Evolutionary conservation across 2,329 filamentous ascomycete species (phyloP).

Genomic region (Fulvia fulva): DNA sequence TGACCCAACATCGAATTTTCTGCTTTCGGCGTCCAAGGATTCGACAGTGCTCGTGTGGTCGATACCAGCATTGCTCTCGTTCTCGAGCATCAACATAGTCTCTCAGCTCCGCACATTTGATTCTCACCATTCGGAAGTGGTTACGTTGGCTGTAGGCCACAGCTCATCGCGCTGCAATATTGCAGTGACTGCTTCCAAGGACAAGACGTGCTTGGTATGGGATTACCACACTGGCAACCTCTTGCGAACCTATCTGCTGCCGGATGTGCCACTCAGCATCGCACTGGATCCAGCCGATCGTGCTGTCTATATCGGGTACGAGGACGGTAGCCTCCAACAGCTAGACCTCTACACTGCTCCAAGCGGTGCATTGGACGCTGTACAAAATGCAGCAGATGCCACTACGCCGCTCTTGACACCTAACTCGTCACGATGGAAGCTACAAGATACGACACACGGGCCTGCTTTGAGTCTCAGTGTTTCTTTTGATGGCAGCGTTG

Average conservation of each 20-base stretch:
- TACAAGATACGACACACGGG: slow-evolving; percentile 53
- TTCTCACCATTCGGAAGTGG: slow-evolving; percentile 72
- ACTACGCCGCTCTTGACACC: slow-evolving; percentile 39
- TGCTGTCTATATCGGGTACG: slow-evolving; percentile 74
- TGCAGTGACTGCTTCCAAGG: slow-evolving; percentile 76
- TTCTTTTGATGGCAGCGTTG: slow-evolving; percentile 74
- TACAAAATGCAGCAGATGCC: slow-evolving; percentile 20
- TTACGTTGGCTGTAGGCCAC: slow-evolving; percentile 58
- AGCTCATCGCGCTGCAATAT: slow-evolving; percentile 72
- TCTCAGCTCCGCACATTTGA: slow-evolving; percentile 75
- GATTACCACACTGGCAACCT: slow-evolving; percentile 77
- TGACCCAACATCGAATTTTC: slow-evolving; percentile 65
- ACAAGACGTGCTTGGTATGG: slow-evolving; percentile 90
- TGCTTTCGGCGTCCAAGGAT: slow-evolving; percentile 78
- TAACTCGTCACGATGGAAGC: slow-evolving; percentile 32
- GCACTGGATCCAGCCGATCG: slow-evolving; percentile 78
- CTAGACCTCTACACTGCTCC: slow-evolving; percentile 62
- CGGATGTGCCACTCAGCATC: slow-evolving; percentile 66
- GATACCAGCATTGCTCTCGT: slow-evolving; percentile 66
- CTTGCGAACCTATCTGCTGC: slow-evolving; percentile 77
- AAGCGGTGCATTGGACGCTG: slow-evolving; percentile 11
- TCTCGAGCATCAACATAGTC: slow-evolving; percentile 53
- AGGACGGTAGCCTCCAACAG: slow-evolving; percentile 74
- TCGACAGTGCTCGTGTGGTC: slow-evolving; percentile 93
- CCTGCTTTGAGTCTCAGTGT: slow-evolving; percentile 64